Conservation (phyloP, 768 basidiomycete species). For the Lentinula guzmanii region DNA sequence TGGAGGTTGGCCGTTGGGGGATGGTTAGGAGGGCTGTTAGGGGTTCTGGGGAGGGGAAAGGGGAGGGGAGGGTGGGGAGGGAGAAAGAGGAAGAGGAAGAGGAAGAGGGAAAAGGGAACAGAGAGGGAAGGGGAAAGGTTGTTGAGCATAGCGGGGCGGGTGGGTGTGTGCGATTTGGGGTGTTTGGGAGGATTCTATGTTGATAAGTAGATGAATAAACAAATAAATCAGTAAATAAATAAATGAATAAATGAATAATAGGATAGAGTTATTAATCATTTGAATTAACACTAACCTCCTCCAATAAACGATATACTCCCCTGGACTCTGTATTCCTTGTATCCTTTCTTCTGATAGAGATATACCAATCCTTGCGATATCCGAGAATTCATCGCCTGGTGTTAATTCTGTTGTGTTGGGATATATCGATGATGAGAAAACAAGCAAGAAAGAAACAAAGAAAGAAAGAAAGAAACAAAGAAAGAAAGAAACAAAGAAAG, state of each 20-base stretch:
- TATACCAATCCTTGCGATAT: too few relatives aligned
- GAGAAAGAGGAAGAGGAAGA: too few relatives aligned
- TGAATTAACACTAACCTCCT: slow-evolving; percentile 37
- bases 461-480: slow-evolving; percentile 2
- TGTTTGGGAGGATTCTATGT: slow-evolving; percentile 39
- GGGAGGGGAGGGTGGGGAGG: too few relatives aligned
- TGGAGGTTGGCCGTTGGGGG: slow-evolving; percentile 61
- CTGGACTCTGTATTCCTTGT: slow-evolving; percentile 36
- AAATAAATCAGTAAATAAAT: background rate
- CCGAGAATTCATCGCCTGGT: slow-evolving; percentile 31
- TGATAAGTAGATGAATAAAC: background rate
- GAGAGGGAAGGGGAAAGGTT: slow-evolving; percentile 50
- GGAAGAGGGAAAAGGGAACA: slow-evolving; percentile 25
- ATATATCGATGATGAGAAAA: background rate
- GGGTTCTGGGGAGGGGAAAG: too few relatives aligned
- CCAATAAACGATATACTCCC: slow-evolving; percentile 60
- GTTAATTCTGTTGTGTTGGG: slow-evolving; percentile 42
- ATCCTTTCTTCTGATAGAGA: too few relatives aligned
- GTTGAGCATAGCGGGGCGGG: slow-evolving; percentile 30
- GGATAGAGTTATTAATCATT: background rate
- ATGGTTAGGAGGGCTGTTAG: slow-evolving; percentile 48
- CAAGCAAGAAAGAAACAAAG: background rate
- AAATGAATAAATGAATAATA: background rate
- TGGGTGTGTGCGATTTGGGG: slow-evolving; percentile 27
- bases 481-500: background rate